Percentiles rank a stretch among this genome's conserved stretches.
Conservation (phyloP, 208 protist genomes). For the Crithidia bombi region DNA sequence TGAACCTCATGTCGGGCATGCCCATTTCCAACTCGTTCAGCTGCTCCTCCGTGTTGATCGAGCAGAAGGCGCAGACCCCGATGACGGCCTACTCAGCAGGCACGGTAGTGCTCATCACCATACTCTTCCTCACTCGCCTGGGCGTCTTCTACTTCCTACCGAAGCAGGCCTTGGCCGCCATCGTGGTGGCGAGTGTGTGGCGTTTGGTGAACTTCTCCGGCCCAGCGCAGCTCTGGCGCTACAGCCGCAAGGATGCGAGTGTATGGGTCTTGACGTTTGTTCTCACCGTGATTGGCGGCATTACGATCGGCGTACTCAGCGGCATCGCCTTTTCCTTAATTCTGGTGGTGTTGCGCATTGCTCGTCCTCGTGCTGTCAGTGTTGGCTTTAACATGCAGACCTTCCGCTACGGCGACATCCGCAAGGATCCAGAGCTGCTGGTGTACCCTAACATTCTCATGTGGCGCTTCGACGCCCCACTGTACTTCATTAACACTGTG, state of each 20-base stretch:
- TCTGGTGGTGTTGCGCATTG: slow-evolving; percentile 62
- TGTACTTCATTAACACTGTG: slow-evolving; percentile 58
- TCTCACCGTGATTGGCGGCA: slow-evolving; percentile 55
- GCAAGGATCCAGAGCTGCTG: slow-evolving; percentile 61
- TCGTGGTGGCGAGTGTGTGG: slow-evolving; percentile 56
- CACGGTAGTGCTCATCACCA: slow-evolving; percentile 48
- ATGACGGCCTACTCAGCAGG: slow-evolving; percentile 47
- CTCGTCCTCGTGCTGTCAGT: slow-evolving; percentile 50
- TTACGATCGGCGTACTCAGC: slow-evolving; percentile 57
- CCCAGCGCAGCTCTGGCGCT: slow-evolving; percentile 41
- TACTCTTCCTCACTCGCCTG: slow-evolving; percentile 48
- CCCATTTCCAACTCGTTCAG: slow-evolving; percentile 64
- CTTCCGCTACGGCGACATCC: slow-evolving; percentile 53
- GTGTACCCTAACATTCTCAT: slow-evolving; percentile 69
- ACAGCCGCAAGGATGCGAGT: slow-evolving; percentile 55
- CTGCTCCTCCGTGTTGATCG: slow-evolving; percentile 54
- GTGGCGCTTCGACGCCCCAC: slow-evolving; percentile 66
- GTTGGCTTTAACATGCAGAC: slow-evolving; percentile 64
- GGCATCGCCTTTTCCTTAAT: slow-evolving; percentile 59
- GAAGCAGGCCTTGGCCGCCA: slow-evolving; percentile 60
- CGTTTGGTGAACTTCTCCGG: slow-evolving; percentile 56
- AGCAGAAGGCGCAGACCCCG: slow-evolving; percentile 50
- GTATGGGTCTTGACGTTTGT: slow-evolving; percentile 66
- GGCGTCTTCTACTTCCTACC: slow-evolving; percentile 66
- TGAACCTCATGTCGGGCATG: slow-evolving; percentile 57